Evolutionary conservation across 1,284 basidiomycete genomes (phyloP).

Genomic region (Schizopora paradoxa): DNA sequence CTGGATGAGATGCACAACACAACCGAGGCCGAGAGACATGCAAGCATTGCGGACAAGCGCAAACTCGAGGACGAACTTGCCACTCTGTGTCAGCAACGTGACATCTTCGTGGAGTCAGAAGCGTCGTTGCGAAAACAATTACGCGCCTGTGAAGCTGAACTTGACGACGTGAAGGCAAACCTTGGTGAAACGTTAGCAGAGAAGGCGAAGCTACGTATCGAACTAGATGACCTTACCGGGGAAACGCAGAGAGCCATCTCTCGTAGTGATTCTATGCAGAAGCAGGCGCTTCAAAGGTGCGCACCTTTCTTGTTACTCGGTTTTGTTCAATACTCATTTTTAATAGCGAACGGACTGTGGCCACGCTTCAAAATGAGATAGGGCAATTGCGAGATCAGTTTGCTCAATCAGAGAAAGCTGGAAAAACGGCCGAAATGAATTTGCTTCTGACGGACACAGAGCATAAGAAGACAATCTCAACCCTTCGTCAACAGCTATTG

Average conservation of each 20-base stretch:
- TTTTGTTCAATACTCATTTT: too few relatives aligned
- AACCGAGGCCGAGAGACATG: too few relatives aligned
- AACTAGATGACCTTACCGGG: slow-evolving; percentile 53
- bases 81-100: too few relatives aligned
- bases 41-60: too few relatives aligned
- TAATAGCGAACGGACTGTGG: slow-evolving; percentile 36
- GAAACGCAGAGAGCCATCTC: slow-evolving; percentile 59
- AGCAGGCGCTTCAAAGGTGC: slow-evolving; percentile 54
- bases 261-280: slow-evolving; percentile 54
- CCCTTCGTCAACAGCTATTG: slow-evolving; percentile 51
- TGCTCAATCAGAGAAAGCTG: slow-evolving; percentile 48
- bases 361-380: slow-evolving; percentile 42
- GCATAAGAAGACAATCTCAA: slow-evolving; percentile 54
- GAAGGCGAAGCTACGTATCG: slow-evolving; percentile 43
- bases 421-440: slow-evolving; percentile 57
- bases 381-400: slow-evolving; percentile 39
- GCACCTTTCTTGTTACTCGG: slow-evolving; percentile 22
- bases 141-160: background rate
- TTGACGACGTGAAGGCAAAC: slow-evolving; percentile 7
- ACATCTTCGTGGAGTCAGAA: too few relatives aligned
- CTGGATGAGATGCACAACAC: too few relatives aligned
- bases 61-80: slow-evolving; percentile 27
- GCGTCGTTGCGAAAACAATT: slow-evolving; percentile 4
- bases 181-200: slow-evolving; percentile 28
- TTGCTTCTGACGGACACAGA: slow-evolving; percentile 56